Evolutionary conservation across 176 grass and related monocot species (phyloP).

Genomic region (Cenchrus purpureus): DNA sequence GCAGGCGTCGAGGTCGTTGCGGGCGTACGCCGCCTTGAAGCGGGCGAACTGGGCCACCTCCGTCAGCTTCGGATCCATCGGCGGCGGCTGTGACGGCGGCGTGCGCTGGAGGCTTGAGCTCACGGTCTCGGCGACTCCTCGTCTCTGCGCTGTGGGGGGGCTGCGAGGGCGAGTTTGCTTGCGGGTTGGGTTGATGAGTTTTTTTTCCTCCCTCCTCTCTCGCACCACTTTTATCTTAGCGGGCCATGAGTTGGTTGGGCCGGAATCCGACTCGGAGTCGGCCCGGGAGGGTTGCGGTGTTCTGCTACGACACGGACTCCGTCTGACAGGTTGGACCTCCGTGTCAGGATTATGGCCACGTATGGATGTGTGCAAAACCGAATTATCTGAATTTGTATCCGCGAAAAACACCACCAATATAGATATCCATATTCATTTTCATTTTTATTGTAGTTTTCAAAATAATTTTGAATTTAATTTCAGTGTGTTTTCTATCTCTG

Average conservation of each 20-base stretch:
- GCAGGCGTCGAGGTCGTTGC: constrained; percentile 64
- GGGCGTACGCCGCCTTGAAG: constrained; percentile 77
- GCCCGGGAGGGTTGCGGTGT: not conserved
- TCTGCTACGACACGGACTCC: not conserved
- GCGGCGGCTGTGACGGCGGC: constrained; percentile 3
- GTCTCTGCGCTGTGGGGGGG: too few species aligned
- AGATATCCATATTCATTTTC: too few species aligned
- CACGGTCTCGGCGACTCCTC: not conserved
- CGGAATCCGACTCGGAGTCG: constrained; percentile 5
- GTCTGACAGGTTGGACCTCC: not conserved
- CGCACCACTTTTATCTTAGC: not conserved
- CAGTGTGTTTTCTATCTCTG: too few species aligned
- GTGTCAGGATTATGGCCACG: not conserved
- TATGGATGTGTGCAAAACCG: too few species aligned
- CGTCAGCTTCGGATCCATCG: constrained; percentile 79
- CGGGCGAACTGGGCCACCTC: constrained; percentile 84
- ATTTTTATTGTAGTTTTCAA: too few species aligned
- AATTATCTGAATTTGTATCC: too few species aligned
- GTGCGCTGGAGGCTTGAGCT: not conserved
- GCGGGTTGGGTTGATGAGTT: constrained; percentile 13
- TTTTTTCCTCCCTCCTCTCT: not conserved
- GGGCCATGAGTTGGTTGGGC: not conserved
- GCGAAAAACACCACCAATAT: too few species aligned
- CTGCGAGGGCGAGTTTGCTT: constrained; percentile 21
- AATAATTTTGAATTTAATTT: too few species aligned